Conservation (phyloP, 2,329 filamentous ascomycete genomes). For the Boeremia lycopersici region DNA sequence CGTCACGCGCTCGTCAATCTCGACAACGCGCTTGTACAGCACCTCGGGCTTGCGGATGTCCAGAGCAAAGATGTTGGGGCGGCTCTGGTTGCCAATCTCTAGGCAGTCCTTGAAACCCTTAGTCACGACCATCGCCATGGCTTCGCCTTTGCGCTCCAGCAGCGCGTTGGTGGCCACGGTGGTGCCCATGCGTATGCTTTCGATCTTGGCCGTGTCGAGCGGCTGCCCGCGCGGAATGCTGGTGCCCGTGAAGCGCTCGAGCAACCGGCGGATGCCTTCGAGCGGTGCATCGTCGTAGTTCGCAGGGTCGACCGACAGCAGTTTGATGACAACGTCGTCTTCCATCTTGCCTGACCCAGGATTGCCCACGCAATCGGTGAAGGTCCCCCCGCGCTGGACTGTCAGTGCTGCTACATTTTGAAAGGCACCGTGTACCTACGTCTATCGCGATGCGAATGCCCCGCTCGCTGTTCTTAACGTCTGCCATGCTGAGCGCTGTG, state of each 20-base stretch:
- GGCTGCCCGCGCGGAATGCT: slow-evolving; percentile 81
- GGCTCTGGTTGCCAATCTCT: slow-evolving; percentile 86
- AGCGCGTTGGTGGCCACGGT: slow-evolving; percentile 93
- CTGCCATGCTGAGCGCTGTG: slow-evolving; percentile 27
- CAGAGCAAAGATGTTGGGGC: slow-evolving; percentile 89
- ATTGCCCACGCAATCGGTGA: slow-evolving; percentile 90
- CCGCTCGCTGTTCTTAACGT: slow-evolving; percentile 46
- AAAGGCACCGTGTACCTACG: slow-evolving; percentile 26
- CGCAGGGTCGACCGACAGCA: slow-evolving; percentile 85
- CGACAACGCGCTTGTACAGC: slow-evolving; percentile 82
- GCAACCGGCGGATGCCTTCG: slow-evolving; percentile 85
- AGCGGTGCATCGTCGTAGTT: slow-evolving; percentile 92
- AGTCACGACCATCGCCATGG: slow-evolving; percentile 85
- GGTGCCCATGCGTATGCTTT: slow-evolving; percentile 94
- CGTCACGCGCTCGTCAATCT: slow-evolving; percentile 89
- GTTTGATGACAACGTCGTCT: slow-evolving; percentile 82
- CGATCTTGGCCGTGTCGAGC: slow-evolving; percentile 81
- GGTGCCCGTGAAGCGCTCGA: slow-evolving; percentile 74
- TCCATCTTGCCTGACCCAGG: slow-evolving; percentile 69
- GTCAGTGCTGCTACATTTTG: slow-evolving; percentile 16
- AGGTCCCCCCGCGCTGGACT: slow-evolving; percentile 77
- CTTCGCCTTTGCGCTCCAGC: slow-evolving; percentile 87
- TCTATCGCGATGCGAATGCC: slow-evolving; percentile 77
- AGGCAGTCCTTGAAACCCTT: slow-evolving; percentile 88
- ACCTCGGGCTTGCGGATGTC: slow-evolving; percentile 87